phyloP scores from a whole-genome alignment of 768 basidiomycete species.

The Fomitopsis pulvina region DNA sequence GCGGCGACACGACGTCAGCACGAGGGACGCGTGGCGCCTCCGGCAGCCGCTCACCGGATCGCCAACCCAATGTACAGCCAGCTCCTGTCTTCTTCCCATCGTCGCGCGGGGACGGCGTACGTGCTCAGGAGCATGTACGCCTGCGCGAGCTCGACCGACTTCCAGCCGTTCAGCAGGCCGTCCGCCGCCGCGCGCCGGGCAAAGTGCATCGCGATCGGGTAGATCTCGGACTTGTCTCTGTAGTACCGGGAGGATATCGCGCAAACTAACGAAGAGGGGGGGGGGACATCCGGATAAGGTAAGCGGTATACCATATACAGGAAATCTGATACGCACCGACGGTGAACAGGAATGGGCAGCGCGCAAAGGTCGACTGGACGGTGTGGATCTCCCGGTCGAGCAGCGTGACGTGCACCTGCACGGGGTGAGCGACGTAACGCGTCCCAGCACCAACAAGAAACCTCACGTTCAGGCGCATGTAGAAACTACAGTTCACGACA shows the following conservation, averaged over 20 bases:
- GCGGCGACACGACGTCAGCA: background rate
- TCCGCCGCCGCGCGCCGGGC: constrained; percentile 79
- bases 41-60: constrained; percentile 44
- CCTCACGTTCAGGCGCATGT: constrained; percentile 59
- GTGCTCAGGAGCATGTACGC: constrained; percentile 87
- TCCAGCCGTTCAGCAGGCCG: constrained; percentile 48
- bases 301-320: background rate
- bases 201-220: constrained; percentile 85
- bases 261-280: constrained; percentile 58
- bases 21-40: constrained; percentile 1
- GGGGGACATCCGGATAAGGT: background rate
- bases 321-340: constrained; percentile 41
- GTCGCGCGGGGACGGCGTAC: constrained; percentile 70
- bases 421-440: constrained; percentile 14
- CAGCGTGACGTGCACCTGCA: constrained; percentile 71
- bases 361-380: constrained; percentile 66
- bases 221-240: constrained; percentile 76
- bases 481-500: constrained; percentile 50
- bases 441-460: background rate
- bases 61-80: constrained; percentile 89
- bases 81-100: constrained; percentile 88
- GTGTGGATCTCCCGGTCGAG: constrained; percentile 81
- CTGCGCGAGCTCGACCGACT: constrained; percentile 82
- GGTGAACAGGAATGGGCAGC: constrained; percentile 89
- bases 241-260: constrained; percentile 84